Evolutionary conservation across 2,329 filamentous ascomycete species (phyloP).

Genomic region (Fusarium tupiense): DNA sequence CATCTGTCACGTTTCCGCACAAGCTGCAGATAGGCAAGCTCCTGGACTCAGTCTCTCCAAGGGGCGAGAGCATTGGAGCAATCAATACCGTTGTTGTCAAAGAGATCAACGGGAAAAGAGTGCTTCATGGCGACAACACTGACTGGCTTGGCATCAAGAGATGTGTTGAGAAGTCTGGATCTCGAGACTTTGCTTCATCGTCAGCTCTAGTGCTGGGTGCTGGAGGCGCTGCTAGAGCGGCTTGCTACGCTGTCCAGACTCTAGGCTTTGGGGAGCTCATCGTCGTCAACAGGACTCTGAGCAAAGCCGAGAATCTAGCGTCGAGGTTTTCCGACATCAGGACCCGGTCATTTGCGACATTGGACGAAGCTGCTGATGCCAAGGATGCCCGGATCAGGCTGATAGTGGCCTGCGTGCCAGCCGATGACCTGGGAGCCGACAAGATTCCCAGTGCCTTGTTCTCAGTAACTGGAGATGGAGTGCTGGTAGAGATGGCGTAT

Average conservation of each 20-base stretch:
- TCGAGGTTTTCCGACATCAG: neutral
- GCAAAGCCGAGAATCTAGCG: neutral
- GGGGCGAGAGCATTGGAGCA: neutral
- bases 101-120: neutral
- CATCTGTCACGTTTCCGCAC: conserved; percentile 8
- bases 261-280: neutral
- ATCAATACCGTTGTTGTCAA: conserved; percentile 1
- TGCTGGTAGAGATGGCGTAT: neutral
- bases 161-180: neutral
- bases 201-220: neutral
- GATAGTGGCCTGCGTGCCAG: neutral
- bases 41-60: neutral
- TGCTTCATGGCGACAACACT: neutral
- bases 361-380: accelerated
- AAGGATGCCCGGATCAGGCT: neutral
- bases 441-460: neutral
- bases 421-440: neutral
- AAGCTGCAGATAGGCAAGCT: conserved; percentile 7
- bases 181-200: neutral
- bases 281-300: neutral
- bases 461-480: neutral
- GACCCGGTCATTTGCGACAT: neutral
- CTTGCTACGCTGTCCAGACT: neutral
- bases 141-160: conserved; percentile 11
- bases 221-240: conserved; percentile 2